Conservation (phyloP, 179 eudicot species). For the Patellifolia procumbens region DNA sequence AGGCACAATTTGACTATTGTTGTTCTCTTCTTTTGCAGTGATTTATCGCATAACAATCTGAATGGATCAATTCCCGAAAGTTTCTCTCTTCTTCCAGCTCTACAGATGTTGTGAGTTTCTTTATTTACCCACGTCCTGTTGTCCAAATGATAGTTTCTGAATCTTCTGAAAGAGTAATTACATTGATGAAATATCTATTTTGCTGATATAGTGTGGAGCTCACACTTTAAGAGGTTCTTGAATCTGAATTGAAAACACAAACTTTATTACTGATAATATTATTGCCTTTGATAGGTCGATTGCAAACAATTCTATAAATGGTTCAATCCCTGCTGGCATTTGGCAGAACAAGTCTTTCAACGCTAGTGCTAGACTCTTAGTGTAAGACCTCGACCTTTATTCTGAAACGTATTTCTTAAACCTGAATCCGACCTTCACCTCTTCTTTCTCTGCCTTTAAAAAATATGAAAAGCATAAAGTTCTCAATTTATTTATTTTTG, state of each 20-base stretch:
- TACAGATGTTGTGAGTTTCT: conserved; percentile 66
- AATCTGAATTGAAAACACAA: conserved; percentile 4
- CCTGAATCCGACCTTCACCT: neutral
- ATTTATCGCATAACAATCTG: conserved; percentile 61
- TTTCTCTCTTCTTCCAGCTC: conserved; percentile 59
- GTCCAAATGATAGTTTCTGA: neutral
- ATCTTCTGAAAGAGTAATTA: conserved; percentile 1
- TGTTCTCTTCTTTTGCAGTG: conserved; percentile 37
- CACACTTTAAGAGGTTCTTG: conserved; percentile 3
- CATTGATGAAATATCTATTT: neutral
- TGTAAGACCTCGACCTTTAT: conserved; percentile 43
- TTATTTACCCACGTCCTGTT: neutral
- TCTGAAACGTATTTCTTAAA: conserved; percentile 4
- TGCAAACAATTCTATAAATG: conserved; percentile 53
- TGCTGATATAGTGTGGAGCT: neutral
- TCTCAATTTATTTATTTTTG: conserved; percentile 13
- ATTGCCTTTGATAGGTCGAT: conserved; percentile 52
- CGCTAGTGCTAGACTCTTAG: conserved; percentile 43
- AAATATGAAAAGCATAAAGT: neutral
- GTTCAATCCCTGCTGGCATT: conserved; percentile 60
- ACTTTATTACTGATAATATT: neutral
- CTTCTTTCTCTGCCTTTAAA: neutral
- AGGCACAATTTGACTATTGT: neutral
- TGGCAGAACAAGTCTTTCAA: conserved; percentile 55
- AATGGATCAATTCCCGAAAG: conserved; percentile 68